Conservation (phyloP, 441 rosid species). For the Gossypium davidsonii region DNA sequence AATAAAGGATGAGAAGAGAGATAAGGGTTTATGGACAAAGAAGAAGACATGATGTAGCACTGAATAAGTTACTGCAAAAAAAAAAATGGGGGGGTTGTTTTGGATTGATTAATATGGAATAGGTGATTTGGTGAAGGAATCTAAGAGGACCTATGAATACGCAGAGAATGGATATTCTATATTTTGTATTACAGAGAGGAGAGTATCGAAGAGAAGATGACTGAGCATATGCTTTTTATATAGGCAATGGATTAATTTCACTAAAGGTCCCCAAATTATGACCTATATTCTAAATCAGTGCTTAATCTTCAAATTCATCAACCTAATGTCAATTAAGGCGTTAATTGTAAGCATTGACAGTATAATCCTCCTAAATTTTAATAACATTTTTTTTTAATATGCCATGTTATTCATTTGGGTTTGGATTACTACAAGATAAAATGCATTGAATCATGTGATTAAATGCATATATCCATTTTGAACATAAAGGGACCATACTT, state of each 20-base stretch:
- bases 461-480: background rate
- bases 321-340: too few species aligned
- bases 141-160: conserved; percentile 16
- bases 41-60: conserved; percentile 8
- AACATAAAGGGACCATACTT: too few species aligned
- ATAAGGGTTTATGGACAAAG: conserved; percentile 35
- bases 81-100: background rate
- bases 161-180: conserved; percentile 39
- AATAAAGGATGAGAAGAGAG: conserved; percentile 26
- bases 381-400: too few species aligned
- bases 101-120: background rate
- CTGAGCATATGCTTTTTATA: conserved; percentile 34
- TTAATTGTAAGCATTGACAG: too few species aligned
- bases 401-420: too few species aligned
- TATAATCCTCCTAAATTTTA: too few species aligned
- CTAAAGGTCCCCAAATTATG: too few species aligned
- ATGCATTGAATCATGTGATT: background rate
- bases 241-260: background rate
- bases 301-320: too few species aligned
- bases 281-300: too few species aligned
- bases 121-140: conserved; percentile 28
- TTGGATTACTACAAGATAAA: too few species aligned
- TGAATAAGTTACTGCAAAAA: conserved; percentile 8
- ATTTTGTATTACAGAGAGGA: background rate
- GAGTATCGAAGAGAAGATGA: conserved; percentile 24